Base-by-base conservation (phyloP, 139 green algal genomes). In the Mesostigma viride region DNA sequence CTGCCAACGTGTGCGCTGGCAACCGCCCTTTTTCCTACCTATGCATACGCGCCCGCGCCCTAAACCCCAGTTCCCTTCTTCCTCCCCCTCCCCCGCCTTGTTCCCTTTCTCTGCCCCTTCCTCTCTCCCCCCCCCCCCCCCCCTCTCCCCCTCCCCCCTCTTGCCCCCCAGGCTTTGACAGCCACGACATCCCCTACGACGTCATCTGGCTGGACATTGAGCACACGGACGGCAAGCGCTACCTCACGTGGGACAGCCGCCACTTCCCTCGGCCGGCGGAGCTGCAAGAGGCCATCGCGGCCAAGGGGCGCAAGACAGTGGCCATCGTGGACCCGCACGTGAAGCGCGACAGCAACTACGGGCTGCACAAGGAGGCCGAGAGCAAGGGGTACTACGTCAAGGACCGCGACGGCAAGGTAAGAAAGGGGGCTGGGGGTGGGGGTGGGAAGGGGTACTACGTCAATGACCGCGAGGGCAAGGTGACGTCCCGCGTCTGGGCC, bases 131-230 rank as follows among this genome's bases (percentile, higher is more conserved):
- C n/a, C n/a, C n/a, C n/a, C n/a, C n/a, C n/a, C n/a, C n/a, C n/a
- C n/a, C n/a, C n/a, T n/a, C n/a, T n/a, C n/a, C n/a, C n/a, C n/a
- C n/a, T n/a, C n/a, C n/a, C n/a, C n/a, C n/a, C n/a, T n/a, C n/a
- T n/a, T n/a, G 26, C 17, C 40, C 40, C 17, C 14, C 40, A 53
- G 84, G 82, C 26, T 96, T 96, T 71, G 90, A 96, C 70, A 53
- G 82, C 32, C 81, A 96, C 67, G 83, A 84, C 64, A 96, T 99
- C 33, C 94, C 94, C 1, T 97, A 96, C 62, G 94, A 99, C 68
- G 91, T 97, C 44, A 71, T 99, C 40, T 99, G 94, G 94, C 89
- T 99, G 32, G 94, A 99, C 82, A 99, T 99, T 62, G 94, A 99
- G 82, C 91, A 99, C 84, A 97, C 93, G 33, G 83, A 96, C 71